Base-by-base conservation (phyloP, 1,284 basidiomycete species). In the Ganoderma sinense region DNA sequence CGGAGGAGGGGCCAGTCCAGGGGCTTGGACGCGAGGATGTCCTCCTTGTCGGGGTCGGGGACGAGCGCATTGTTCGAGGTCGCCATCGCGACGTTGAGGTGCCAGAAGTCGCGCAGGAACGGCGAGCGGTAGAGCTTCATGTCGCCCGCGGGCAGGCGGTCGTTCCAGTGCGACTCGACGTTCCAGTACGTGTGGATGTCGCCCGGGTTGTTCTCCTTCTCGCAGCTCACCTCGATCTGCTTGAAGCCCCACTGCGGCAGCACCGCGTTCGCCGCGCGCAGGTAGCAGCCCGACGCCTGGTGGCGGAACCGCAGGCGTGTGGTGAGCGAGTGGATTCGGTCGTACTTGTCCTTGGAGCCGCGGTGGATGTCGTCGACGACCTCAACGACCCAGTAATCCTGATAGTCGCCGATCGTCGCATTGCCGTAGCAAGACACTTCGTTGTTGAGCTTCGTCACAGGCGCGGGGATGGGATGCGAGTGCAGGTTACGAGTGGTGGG, bases 191-290 rank as follows among this genome's bases (percentile, higher is more conserved):
- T 98, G 82, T 97, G 95, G 26, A 88, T 81, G 81, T 99, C 95
- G 43, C 84, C 86, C 0, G 90, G 90, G 77, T 96, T 90, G 80
- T 97, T 94, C 78, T 95, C 92, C 82, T 95, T 96, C 70, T 92
- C 91, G 81, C 98, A 99, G 72, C 91, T 94, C 59, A 98, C 97
- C 81, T 99, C 97, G 69, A 98, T 88, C 84, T 99, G 98, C 84
- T 99, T 99, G 89, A 98, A 99, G 29, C 97, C 97, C 98, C 97
- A 99, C 81, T 98, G 95, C 1, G 98, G 97, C 48, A 99, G 83
- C 58, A 95, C 87, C 1, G 91, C 89, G 79, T 97, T 98, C 63
- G 94, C 94, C 3, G 97, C 97, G 29, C 93, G 88, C 58, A 99
- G 83, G 83, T 99, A 99, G 80, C 97, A 98, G 4, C 94, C 94